Evolutionary conservation across 768 basidiomycete species (phyloP), one percentile per base, ranked within the genome.

Genomic region (Mycena capillaripes): DNA sequence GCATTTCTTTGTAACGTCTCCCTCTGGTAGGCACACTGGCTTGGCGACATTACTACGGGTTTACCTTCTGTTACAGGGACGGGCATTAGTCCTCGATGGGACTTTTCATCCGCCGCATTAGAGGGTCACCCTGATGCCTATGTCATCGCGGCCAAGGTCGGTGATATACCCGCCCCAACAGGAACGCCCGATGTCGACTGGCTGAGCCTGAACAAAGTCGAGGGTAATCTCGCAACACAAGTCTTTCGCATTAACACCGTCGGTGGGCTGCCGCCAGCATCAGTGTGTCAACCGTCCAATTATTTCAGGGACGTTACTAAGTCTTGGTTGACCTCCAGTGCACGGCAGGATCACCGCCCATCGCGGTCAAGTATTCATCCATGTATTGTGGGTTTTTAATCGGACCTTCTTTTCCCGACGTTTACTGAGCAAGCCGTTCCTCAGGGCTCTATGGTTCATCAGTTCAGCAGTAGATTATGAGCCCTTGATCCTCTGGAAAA

Each of bases 221-320:
- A 83, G 30, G 92, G 91, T 1, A 75, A 79, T 3, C 79, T 92
- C 40, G 90, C 91, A 0, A 83, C 79, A 36, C 76, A 82, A 66
- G 80, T 91, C 3, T 92, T 87, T 80, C 83, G 91, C 50, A 79
- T 87, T 5, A 81, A 89, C 71, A 92, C 90, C 21, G 76, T 81
- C 7, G 86, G 84, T 17, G 91, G 92, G 19, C 86, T 87, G 55
- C 86, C 91, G 46, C 90, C 91, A 36, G 74, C 87, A 27, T 82
- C 86, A 52, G 83, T 82, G 63, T 36, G 38, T 40, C 32, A 16
- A 19, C 34, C 12, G 8, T 14, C 4, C 14, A 36, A 32, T 32
- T 55, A 17, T 10, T 21, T 6, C 19, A 19, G 6, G 21, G 5
- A 32, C 19, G 17, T 19, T 55, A 8, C 34, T 57, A 4, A 57